Evolutionary conservation across 169 alveolate species (phyloP).

Genomic region (Nephromyces sp.): DNA sequence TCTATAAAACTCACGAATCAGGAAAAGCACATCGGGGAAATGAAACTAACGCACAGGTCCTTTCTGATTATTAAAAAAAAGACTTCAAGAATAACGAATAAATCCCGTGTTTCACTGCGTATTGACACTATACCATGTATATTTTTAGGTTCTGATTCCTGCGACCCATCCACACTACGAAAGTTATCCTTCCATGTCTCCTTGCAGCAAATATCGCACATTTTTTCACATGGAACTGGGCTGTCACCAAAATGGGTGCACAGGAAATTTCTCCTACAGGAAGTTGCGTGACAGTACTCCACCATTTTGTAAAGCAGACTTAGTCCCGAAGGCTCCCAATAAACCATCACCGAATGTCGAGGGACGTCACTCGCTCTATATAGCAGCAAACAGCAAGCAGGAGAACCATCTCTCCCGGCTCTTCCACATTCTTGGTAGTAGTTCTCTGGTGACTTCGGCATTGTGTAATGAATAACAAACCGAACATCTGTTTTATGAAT

Average conservation of each 20-base stretch:
- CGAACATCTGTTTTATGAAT: conserved; percentile 94
- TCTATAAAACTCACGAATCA: background rate
- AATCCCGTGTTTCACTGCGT: background rate
- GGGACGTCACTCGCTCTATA: conserved; percentile 5
- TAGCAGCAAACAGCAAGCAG: conserved; percentile 11
- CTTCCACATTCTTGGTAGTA: conserved; percentile 97
- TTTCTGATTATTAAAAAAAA: background rate
- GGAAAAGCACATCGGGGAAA: background rate
- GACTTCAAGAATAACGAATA: background rate
- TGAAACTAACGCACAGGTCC: background rate
- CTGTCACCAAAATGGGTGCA: conserved; percentile 12
- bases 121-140: background rate
- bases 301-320: conserved; percentile 16
- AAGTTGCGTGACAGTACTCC: background rate
- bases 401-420: conserved; percentile 82
- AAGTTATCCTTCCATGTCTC: background rate
- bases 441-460: conserved; percentile 92
- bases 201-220: conserved; percentile 14
- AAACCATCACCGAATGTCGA: conserved; percentile 22
- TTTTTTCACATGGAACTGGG: conserved; percentile 1
- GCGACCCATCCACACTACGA: background rate
- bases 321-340: conserved; percentile 23
- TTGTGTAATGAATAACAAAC: conserved; percentile 88
- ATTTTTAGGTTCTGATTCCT: background rate
- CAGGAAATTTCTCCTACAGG: conserved; percentile 5